A percentile compares a stretch with the other conserved stretches of the same genome.
Conservation (phyloP, 306 rosid genomes). For the Mucuna pruriens region DNA sequence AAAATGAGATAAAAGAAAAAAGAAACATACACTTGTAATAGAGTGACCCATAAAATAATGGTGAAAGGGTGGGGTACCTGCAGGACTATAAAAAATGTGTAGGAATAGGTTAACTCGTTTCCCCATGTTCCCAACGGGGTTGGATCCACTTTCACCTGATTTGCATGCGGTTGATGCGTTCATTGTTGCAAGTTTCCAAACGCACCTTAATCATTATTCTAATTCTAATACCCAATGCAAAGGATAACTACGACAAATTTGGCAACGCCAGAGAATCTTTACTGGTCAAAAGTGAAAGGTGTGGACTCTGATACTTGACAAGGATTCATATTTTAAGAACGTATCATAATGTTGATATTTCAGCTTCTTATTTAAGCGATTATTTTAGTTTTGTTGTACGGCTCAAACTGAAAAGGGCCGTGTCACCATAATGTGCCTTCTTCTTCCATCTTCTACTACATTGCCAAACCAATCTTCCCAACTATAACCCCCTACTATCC, state of each 20-base stretch:
- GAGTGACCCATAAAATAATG: no score
- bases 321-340: slow-evolving; percentile 45
- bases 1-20: no score
- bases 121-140: slow-evolving; percentile 9
- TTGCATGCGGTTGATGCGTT: slow-evolving; percentile 21
- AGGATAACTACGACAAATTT: slow-evolving; percentile 48
- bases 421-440: slow-evolving; percentile 31
- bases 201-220: not conserved
- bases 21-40: no score
- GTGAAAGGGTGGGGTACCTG: not conserved
- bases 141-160: not conserved
- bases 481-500: slow-evolving; percentile 38
- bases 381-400: slow-evolving; percentile 44
- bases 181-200: slow-evolving; percentile 35
- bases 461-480: slow-evolving; percentile 40
- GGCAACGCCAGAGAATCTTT: slow-evolving; percentile 70
- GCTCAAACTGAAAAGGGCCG: slow-evolving; percentile 24
- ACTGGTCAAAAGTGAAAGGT: slow-evolving; percentile 61
- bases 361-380: slow-evolving; percentile 44
- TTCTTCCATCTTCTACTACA: not conserved
- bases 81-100: not conserved
- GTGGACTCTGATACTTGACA: slow-evolving; percentile 47
- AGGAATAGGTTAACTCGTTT: not conserved
- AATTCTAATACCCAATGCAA: slow-evolving; percentile 32
- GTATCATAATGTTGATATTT: slow-evolving; percentile 47